Percentiles rank a stretch among this genome's conserved stretches.
phyloP scores from a whole-genome alignment of 371 early-diverging fungal genomes.

The Lichtheimia hyalospora region DNA sequence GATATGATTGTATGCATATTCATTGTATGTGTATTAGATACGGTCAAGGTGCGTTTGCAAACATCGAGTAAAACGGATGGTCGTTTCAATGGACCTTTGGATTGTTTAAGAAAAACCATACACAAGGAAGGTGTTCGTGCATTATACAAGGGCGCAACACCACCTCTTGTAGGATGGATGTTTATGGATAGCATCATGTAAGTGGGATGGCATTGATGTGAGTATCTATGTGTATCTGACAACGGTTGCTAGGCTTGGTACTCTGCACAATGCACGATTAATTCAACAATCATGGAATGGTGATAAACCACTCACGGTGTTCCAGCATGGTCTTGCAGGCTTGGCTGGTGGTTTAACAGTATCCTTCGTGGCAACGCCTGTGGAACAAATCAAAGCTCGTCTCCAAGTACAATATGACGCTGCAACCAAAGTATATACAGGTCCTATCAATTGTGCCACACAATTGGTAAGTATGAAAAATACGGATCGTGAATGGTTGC shows the following conservation, averaged over 20 bases:
- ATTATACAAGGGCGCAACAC: constrained; percentile 91
- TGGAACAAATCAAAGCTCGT: constrained; percentile 82
- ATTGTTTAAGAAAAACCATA: constrained; percentile 76
- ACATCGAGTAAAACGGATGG: constrained; percentile 69
- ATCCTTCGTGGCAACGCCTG: constrained; percentile 89
- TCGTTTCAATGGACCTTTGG: constrained; percentile 84
- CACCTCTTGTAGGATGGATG: constrained; percentile 92
- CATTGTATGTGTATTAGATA: constrained; percentile 44
- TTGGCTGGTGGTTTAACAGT: constrained; percentile 86
- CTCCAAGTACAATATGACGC: constrained; percentile 91
- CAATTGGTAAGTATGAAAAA: constrained; percentile 61
- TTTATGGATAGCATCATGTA: constrained; percentile 87
- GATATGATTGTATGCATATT: no score
- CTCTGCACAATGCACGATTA: constrained; percentile 77
- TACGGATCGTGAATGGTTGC: no score
- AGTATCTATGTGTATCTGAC: no score
- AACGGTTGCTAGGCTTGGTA: constrained; percentile 63
- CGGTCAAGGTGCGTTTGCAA: constrained; percentile 76
- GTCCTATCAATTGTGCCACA: constrained; percentile 85
- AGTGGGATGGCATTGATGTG: not conserved
- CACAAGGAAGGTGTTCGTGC: constrained; percentile 79
- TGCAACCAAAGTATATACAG: constrained; percentile 67
- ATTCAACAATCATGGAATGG: constrained; percentile 63
- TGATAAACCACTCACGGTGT: constrained; percentile 62
- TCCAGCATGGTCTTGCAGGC: constrained; percentile 77